These are phyloP conservation scores for Zygosaccharomyces rouxii DNA, from an alignment of 805 yeast genomes.

Conservation along the genomic window DNA sequence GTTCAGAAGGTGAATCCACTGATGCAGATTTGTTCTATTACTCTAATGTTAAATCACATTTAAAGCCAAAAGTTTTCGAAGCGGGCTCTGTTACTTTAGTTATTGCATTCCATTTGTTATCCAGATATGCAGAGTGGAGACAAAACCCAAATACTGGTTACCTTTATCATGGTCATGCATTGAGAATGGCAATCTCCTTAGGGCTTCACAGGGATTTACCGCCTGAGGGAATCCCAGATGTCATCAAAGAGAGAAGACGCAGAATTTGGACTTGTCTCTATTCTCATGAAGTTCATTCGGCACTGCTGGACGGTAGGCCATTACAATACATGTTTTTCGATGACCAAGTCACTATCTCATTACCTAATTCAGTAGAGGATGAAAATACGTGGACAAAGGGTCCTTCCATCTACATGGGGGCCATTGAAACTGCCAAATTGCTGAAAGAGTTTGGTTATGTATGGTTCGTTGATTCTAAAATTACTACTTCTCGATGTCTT, in stretches of 20 bases:
- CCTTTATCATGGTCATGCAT: slow-evolving; percentile 61
- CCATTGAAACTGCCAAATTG: slow-evolving; percentile 51
- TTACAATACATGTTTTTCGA: slow-evolving; percentile 43
- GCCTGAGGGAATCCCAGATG: slow-evolving; percentile 17
- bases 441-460: slow-evolving; percentile 38
- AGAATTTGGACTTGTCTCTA: slow-evolving; percentile 67
- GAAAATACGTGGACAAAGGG: slow-evolving; percentile 28
- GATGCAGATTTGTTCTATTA: slow-evolving; percentile 53
- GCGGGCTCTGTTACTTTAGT: slow-evolving; percentile 54
- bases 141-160: slow-evolving; percentile 66
- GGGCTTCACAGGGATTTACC: slow-evolving; percentile 53
- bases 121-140: slow-evolving; percentile 60
- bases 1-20: slow-evolving; percentile 48
- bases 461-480: slow-evolving; percentile 4
- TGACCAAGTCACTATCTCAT: slow-evolving; percentile 43
- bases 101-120: slow-evolving; percentile 48
- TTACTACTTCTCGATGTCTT: slow-evolving; percentile 44
- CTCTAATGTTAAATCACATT: slow-evolving; percentile 44
- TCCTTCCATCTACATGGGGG: slow-evolving; percentile 57
- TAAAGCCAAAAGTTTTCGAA: slow-evolving; percentile 50
- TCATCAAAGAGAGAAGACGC: slow-evolving; percentile 48
- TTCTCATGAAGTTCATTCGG: slow-evolving; percentile 59
- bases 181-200: slow-evolving; percentile 61
- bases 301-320: slow-evolving; percentile 64
- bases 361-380: slow-evolving; percentile 51